A percentile compares a stretch with the other conserved stretches of the same genome.
Evolutionary conservation across 1,284 basidiomycete species (phyloP).

Genomic region (Flammula alnicola): DNA sequence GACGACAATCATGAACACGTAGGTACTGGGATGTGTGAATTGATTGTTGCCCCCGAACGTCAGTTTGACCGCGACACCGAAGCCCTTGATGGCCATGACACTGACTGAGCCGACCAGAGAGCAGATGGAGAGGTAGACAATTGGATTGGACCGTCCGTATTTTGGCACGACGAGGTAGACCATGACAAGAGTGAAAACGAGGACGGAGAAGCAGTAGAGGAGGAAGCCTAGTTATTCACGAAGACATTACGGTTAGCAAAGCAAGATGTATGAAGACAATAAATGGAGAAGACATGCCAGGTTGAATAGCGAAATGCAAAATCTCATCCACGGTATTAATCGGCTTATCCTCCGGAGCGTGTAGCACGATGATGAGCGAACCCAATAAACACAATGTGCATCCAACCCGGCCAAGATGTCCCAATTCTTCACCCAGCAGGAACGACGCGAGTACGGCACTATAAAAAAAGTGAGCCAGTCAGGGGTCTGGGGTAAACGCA

Average conservation of each 20-base stretch:
- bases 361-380: slow-evolving; percentile 93
- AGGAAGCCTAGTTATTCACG: slow-evolving; percentile 94
- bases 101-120: slow-evolving; percentile 86
- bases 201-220: slow-evolving; percentile 86
- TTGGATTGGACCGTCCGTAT: slow-evolving; percentile 86
- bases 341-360: slow-evolving; percentile 96
- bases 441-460: slow-evolving; percentile 94
- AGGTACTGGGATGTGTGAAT: slow-evolving; percentile 93
- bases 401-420: slow-evolving; percentile 90
- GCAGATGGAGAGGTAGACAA: slow-evolving; percentile 95
- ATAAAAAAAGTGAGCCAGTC: slow-evolving; percentile 10
- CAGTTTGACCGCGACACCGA: slow-evolving; percentile 95
- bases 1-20: slow-evolving; percentile 89
- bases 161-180: slow-evolving; percentile 88
- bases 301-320: slow-evolving; percentile 86
- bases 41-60: slow-evolving; percentile 96
- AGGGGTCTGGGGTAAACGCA: slow-evolving; percentile 8
- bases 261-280: not conserved
- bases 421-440: slow-evolving; percentile 92
- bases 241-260: slow-evolving; percentile 2
- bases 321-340: slow-evolving; percentile 96
- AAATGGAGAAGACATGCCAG: slow-evolving; percentile 58
- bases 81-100: slow-evolving; percentile 95
- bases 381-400: slow-evolving; percentile 93
- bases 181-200: slow-evolving; percentile 85